Evolutionary conservation across 768 basidiomycete genomes (phyloP).

Genomic region (Nidularia pulvinata): DNA sequence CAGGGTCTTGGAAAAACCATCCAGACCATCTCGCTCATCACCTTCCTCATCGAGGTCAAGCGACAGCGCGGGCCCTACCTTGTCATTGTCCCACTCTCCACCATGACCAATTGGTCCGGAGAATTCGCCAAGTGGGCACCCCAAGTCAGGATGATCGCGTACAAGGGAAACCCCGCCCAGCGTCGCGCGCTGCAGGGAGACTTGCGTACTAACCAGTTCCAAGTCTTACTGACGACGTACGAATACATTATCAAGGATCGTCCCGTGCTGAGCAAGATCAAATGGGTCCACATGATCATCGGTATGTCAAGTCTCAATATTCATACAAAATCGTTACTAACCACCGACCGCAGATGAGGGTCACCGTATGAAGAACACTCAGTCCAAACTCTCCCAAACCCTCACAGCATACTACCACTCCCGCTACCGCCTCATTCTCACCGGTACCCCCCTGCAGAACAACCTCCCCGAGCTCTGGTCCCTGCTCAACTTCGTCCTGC

Average conservation of each 20-base stretch:
- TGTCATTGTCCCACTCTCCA: constrained; percentile 94
- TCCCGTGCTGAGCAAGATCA: constrained; percentile 85
- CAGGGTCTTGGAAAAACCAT: constrained; percentile 96
- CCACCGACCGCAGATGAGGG: too few relatives aligned
- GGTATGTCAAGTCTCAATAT: too few relatives aligned
- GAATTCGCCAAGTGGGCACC: constrained; percentile 99
- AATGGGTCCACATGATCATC: constrained; percentile 98
- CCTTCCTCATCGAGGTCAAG: constrained; percentile 93
- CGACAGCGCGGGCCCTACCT: constrained; percentile 92
- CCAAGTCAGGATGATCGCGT: constrained; percentile 71
- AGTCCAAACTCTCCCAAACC: constrained; percentile 85
- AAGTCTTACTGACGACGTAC: constrained; percentile 92
- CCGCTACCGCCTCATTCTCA: constrained; percentile 90
- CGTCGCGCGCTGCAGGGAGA: constrained; percentile 79
- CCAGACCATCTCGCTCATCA: constrained; percentile 92
- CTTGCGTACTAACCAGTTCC: constrained; percentile 80
- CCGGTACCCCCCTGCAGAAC: constrained; percentile 96
- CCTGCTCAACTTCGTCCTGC: constrained; percentile 91
- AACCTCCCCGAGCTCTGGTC: constrained; percentile 97
- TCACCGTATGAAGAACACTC: constrained; percentile 98
- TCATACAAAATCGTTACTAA: too few relatives aligned
- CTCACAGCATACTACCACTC: constrained; percentile 93
- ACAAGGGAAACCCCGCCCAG: constrained; percentile 90
- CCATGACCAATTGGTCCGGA: constrained; percentile 96
- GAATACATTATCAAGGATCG: constrained; percentile 99